Percentiles rank a stretch among this genome's conserved stretches.
These are phyloP conservation scores for Lentinus brumalis DNA, from an alignment of 768 basidiomycete genomes.

Conservation along the genomic window DNA sequence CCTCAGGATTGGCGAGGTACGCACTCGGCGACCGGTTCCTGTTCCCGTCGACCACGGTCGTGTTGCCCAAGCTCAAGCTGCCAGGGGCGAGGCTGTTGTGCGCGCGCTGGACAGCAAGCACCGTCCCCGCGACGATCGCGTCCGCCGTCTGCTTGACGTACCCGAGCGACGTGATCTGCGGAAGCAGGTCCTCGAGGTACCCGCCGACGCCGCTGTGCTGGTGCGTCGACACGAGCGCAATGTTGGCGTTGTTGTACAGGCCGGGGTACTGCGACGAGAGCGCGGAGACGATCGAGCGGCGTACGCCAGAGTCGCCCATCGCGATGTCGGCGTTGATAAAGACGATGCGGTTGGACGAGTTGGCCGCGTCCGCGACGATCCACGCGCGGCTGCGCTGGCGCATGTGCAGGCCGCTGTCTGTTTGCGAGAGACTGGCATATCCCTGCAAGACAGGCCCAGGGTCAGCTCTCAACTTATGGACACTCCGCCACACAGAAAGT, in stretches of 20 bases:
- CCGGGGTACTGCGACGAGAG: slow-evolving; percentile 60
- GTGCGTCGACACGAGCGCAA: slow-evolving; percentile 76
- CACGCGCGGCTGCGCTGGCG: slow-evolving; percentile 77
- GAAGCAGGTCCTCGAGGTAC: slow-evolving; percentile 77
- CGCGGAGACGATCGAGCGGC: slow-evolving; percentile 63
- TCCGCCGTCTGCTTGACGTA: slow-evolving; percentile 72
- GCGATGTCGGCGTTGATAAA: slow-evolving; percentile 85
- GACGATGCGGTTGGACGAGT: slow-evolving; percentile 60
- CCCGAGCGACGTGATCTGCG: slow-evolving; percentile 73
- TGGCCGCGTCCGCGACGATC: slow-evolving; percentile 64
- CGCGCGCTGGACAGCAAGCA: slow-evolving; percentile 68
- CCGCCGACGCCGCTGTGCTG: slow-evolving; percentile 79
- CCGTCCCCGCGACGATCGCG: slow-evolving; percentile 71
- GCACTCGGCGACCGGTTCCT: slow-evolving; percentile 76
- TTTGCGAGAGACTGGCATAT: slow-evolving; percentile 65
- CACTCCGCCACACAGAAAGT: no score
- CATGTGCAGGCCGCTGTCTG: slow-evolving; percentile 77
- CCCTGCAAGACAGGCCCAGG: slow-evolving; percentile 42
- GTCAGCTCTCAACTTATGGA: neutral
- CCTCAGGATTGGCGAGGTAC: slow-evolving; percentile 73
- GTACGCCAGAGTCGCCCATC: slow-evolving; percentile 79
- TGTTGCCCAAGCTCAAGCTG: slow-evolving; percentile 64
- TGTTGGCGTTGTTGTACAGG: slow-evolving; percentile 68
- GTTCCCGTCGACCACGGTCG: slow-evolving; percentile 67
- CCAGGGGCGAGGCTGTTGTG: slow-evolving; percentile 64